phyloP scores from a whole-genome alignment of 1,139 yeast genomes.

The Saccharomyces uvarum region DNA sequence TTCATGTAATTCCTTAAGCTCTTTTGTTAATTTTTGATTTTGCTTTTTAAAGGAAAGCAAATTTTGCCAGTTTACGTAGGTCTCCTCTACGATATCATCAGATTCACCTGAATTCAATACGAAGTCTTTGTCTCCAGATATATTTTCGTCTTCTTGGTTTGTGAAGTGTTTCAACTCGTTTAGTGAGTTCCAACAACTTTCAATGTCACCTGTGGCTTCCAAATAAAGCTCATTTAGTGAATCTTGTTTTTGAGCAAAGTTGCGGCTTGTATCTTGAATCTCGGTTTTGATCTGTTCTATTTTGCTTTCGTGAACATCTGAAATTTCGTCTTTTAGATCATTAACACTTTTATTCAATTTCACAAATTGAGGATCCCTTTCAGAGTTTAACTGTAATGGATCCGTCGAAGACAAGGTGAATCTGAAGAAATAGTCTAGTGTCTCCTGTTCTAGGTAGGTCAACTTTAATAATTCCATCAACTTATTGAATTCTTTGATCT shows the following conservation, averaged over 20 bases:
- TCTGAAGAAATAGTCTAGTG: conserved; percentile 28
- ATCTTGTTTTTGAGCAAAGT: conserved; percentile 18
- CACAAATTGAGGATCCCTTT: conserved; percentile 19
- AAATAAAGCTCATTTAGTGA: conserved; percentile 21
- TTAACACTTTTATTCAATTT: conserved; percentile 17
- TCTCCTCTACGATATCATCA: conserved; percentile 6
- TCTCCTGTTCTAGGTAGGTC: conserved; percentile 29
- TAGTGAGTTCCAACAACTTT: conserved; percentile 22
- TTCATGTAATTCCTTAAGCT: conserved; percentile 3
- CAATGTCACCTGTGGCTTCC: conserved; percentile 21
- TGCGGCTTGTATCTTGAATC: conserved; percentile 14
- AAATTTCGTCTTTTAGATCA: conserved; percentile 13
- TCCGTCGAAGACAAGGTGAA: conserved; percentile 24
- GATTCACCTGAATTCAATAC: background rate
- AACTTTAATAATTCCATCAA: conserved; percentile 20
- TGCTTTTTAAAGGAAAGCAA: background rate
- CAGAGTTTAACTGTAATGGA: conserved; percentile 16
- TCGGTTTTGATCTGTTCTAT: conserved; percentile 16
- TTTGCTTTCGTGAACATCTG: conserved; percentile 11
- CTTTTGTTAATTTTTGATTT: background rate
- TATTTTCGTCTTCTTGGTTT: conserved; percentile 6
- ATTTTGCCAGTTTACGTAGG: conserved; percentile 5
- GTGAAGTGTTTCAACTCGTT: conserved; percentile 20
- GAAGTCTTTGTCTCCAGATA: background rate
- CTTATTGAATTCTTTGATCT: conserved; percentile 19